phyloP scores from a whole-genome alignment of 805 yeast genomes.

The Spathaspora sp. region DNA sequence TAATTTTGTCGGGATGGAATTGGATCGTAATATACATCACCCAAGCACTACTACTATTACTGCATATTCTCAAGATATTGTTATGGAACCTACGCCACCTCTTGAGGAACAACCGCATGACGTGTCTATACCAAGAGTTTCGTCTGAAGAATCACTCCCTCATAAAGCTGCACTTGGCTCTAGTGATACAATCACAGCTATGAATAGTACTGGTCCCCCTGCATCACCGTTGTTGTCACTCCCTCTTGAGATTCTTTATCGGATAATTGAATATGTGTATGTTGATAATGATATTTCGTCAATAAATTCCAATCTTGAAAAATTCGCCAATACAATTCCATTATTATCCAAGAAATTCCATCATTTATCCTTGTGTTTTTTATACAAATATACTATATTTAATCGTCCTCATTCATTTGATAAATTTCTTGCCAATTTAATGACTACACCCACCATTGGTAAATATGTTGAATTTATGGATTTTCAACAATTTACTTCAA shows the following conservation, averaged over 20 bases:
- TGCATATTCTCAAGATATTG: neutral
- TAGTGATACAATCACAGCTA: neutral
- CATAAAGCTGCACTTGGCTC: neutral
- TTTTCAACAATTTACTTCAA: slow-evolving; percentile 83
- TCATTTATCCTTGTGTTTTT: slow-evolving; percentile 52
- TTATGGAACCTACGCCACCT: slow-evolving; percentile 2
- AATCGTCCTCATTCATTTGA: slow-evolving; percentile 80
- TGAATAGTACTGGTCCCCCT: neutral
- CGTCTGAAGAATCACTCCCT: neutral
- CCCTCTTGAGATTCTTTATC: slow-evolving; percentile 55
- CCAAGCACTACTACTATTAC: neutral
- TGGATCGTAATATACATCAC: neutral
- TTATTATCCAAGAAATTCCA: slow-evolving; percentile 57
- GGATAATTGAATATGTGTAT: slow-evolving; percentile 53
- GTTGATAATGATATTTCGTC: slow-evolving; percentile 51
- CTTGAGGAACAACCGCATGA: neutral
- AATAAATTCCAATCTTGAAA: slow-evolving; percentile 48
- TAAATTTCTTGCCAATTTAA: slow-evolving; percentile 54
- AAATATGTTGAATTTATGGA: slow-evolving; percentile 72
- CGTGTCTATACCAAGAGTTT: neutral
- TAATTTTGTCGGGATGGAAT: neutral
- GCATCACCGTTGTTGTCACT: slow-evolving; percentile 21
- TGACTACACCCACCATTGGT: slow-evolving; percentile 44
- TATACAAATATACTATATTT: slow-evolving; percentile 67
- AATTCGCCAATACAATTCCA: slow-evolving; percentile 49